Conservation (phyloP, 2,329 filamentous ascomycete species). For the Claviceps maximensis region DNA sequence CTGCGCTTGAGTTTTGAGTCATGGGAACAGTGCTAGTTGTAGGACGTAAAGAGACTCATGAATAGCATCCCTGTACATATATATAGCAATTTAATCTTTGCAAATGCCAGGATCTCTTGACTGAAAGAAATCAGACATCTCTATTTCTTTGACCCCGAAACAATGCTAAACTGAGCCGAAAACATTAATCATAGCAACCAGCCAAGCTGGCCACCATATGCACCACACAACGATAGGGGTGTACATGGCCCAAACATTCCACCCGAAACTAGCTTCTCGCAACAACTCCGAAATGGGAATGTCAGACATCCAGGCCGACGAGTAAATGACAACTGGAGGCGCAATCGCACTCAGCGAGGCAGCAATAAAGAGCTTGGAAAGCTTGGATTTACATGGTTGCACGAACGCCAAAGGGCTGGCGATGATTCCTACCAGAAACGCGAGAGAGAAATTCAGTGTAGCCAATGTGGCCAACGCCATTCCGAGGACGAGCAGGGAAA, state of each 20-base stretch:
- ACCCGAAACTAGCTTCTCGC: constrained; percentile 66
- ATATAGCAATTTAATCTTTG: not conserved
- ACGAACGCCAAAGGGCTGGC: constrained; percentile 70
- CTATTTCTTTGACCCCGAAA: not conserved
- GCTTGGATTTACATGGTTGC: constrained; percentile 29
- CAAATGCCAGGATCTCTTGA: not conserved
- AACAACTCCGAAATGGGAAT: constrained; percentile 44
- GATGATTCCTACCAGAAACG: constrained; percentile 70
- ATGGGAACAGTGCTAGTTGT: not conserved
- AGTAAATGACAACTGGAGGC: constrained; percentile 43
- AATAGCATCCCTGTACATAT: not conserved
- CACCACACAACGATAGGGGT: constrained; percentile 86
- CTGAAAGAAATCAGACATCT: not conserved
- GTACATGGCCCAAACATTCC: constrained; percentile 82
- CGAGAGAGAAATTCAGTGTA: constrained; percentile 88
- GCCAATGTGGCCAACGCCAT: constrained; percentile 86
- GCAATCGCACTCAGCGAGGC: constrained; percentile 45
- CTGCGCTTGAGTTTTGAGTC: not conserved
- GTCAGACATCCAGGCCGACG: constrained; percentile 28
- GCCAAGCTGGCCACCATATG: constrained; percentile 91
- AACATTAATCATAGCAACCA: constrained; percentile 47
- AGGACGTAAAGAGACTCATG: not conserved
- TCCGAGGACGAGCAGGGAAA: constrained; percentile 83
- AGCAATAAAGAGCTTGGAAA: constrained; percentile 28
- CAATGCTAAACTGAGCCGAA: constrained; percentile 23